Conservation (phyloP, 2,329 filamentous ascomycete species). For the Chaetomium strumarium region DNA sequence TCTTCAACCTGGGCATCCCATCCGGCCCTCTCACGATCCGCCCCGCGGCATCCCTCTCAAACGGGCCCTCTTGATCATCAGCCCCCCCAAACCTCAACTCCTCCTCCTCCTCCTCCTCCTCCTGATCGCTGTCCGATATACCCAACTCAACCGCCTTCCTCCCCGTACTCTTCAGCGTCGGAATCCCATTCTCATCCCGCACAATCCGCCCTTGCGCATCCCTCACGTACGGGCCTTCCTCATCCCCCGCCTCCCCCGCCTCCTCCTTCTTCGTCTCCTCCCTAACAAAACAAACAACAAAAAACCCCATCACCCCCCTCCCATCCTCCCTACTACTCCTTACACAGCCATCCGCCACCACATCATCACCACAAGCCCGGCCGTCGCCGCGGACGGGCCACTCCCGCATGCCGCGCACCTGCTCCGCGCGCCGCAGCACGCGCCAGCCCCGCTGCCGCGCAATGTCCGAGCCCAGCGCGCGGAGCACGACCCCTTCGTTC, state of each 20-base stretch:
- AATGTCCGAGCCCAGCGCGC: constrained; percentile 61
- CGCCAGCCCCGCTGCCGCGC: constrained; percentile 68
- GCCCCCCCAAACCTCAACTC: constrained; percentile 10
- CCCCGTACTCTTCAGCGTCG: constrained; percentile 26
- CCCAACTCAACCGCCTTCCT: constrained; percentile 17
- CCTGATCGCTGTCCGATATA: not conserved
- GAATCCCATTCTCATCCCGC: constrained; percentile 29
- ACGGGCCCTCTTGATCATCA: constrained; percentile 26
- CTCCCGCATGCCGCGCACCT: constrained; percentile 66
- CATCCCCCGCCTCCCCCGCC: constrained; percentile 7
- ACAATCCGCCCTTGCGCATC: constrained; percentile 29
- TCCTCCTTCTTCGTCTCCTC: constrained; percentile 32
- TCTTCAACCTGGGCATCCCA: constrained; percentile 29
- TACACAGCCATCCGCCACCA: constrained; percentile 68
- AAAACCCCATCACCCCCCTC: constrained; percentile 89
- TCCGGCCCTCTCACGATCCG: constrained; percentile 26
- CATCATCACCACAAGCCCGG: constrained; percentile 37
- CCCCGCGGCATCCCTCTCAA: constrained; percentile 28
- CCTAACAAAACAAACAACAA: constrained; percentile 79
- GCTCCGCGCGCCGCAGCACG: constrained; percentile 63
- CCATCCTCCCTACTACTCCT: constrained; percentile 75
- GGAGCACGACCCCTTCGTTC: constrained; percentile 78
- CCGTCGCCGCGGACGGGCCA: constrained; percentile 65
- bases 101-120: not conserved
- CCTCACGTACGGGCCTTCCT: constrained; percentile 28